These are phyloP conservation scores for Sedum album DNA, from an alignment of 164 flowering plant genomes.

Conservation along the genomic window DNA sequence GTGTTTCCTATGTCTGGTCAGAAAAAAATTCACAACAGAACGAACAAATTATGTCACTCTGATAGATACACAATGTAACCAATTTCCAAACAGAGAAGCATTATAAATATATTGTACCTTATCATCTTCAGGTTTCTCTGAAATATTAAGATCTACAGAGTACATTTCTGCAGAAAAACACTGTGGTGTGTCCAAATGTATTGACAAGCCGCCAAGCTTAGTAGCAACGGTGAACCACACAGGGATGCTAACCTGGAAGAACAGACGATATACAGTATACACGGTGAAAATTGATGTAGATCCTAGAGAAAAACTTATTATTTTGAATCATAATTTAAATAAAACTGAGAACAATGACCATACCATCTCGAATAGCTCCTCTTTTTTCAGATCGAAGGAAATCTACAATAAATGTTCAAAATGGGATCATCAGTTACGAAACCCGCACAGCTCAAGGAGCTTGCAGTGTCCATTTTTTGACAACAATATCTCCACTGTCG, in stretches of 20 bases:
- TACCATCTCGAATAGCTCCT: slow-evolving; percentile 95
- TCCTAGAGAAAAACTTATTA: neutral
- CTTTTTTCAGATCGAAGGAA: slow-evolving; percentile 87
- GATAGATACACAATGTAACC: neutral
- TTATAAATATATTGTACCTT: slow-evolving; percentile 40
- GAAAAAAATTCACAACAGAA: neutral
- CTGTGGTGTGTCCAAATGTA: no score
- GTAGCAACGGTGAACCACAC: slow-evolving; percentile 94
- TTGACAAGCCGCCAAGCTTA: slow-evolving; percentile 85
- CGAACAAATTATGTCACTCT: neutral
- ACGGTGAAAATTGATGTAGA: neutral
- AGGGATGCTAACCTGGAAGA: slow-evolving; percentile 88
- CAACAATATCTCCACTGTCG: neutral
- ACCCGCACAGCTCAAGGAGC: neutral
- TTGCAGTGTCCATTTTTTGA: neutral
- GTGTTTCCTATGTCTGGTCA: neutral
- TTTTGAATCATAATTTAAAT: neutral
- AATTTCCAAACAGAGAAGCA: neutral
- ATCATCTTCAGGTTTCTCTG: slow-evolving; percentile 87
- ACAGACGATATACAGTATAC: no score
- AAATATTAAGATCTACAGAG: slow-evolving; percentile 74
- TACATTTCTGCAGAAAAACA: slow-evolving; percentile 99
- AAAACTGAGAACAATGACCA: neutral
- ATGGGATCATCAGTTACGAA: neutral
- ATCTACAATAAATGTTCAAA: slow-evolving; percentile 31